phyloP scores from a whole-genome alignment of 2,329 filamentous ascomycete genomes.

The Diaporthe citri region DNA sequence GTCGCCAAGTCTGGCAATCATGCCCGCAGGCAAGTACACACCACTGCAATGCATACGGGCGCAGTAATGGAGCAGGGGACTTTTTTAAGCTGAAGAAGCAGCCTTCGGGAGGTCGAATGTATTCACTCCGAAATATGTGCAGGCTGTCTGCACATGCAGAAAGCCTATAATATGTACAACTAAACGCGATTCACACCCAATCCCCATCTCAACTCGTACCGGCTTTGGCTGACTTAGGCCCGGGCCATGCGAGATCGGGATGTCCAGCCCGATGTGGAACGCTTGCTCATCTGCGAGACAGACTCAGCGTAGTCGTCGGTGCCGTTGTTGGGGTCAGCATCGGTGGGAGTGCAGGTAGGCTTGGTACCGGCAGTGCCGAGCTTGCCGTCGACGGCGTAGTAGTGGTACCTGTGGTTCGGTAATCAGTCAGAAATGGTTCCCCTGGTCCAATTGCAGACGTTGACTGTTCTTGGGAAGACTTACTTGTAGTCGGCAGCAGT shows the following conservation, averaged over 20 bases:
- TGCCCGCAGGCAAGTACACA: not conserved
- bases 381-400: constrained; percentile 52
- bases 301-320: constrained; percentile 56
- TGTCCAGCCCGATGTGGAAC: constrained; percentile 14
- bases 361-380: constrained; percentile 47
- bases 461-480: not conserved
- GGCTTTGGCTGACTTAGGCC: not conserved
- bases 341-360: constrained; percentile 53
- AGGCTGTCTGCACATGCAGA: not conserved
- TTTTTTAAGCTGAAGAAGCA: not conserved
- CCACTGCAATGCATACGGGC: not conserved
- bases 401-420: constrained; percentile 21
- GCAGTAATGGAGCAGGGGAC: not conserved
- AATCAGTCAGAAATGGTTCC: not conserved
- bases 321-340: constrained; percentile 55
- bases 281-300: constrained; percentile 43
- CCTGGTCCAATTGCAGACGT: not conserved
- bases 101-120: not conserved
- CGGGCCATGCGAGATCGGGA: constrained; percentile 20
- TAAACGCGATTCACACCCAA: not conserved
- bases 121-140: not conserved
- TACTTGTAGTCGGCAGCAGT: constrained; percentile 49
- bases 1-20: not conserved
- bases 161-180: constrained; percentile 28
- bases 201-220: not conserved